Evolutionary conservation across 352 stramenopile species (phyloP), one percentile per base, ranked within the genome.

Genomic region (Phytophthora kernoviae): DNA sequence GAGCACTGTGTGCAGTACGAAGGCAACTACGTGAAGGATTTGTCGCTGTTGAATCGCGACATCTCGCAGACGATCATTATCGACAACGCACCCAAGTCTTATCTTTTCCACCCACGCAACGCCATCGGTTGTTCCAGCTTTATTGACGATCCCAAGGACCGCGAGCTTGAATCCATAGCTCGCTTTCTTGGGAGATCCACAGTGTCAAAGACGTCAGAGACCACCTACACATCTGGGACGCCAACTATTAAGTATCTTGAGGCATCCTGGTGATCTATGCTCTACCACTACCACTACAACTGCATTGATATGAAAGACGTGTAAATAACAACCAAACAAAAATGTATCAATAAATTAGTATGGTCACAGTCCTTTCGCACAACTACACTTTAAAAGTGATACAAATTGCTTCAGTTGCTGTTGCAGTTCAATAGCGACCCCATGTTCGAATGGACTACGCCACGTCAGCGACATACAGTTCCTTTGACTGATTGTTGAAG

Each of bases 11-110:
- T 98, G 37, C 95, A 96, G 75, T 97, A 98, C 55, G 87, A 98
- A 68, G 96, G 94, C 39, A 97, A 94, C 62, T 99, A 98, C 72
- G 94, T 99, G 24, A 99, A 99, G 77, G 97, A 99, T 68, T 68
- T 99, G 39, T 96, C 83, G 32, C 56, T 98, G 10, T 67, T 99
- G 6, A 91, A 98, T 60, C 83, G 97, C 21, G 80, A 98, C 22
- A 78, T 99, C 21, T 81, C 76, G 14, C 89, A 98, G 68, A 30
- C 24, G 24, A 30, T 30, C 24, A 30, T 30, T 6, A 6, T 30
- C 24, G 24, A 30, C 24, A 30, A 99, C 73, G 98, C 94, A 48
- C 96, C 97, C 15, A 96, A 94, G 73, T 98, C 93, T 5, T 99
- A 99, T 70, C 80, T 98, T 36, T 99, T 99, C 71, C 97, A 99